Conservation (phyloP, 73 alveolate species). For the Paramecium octaurelia region DNA sequence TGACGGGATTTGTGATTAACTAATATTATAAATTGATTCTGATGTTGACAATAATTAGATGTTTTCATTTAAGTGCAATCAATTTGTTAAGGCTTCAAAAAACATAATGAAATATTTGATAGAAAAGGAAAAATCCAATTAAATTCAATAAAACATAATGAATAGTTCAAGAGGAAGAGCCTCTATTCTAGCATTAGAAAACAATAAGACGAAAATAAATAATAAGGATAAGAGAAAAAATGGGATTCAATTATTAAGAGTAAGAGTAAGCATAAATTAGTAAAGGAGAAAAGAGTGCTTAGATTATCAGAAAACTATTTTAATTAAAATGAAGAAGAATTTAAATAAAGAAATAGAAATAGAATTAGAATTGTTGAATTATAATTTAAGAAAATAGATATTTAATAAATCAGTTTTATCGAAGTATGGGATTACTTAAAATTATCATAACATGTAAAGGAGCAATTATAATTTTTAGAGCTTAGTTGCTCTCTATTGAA, state of each 20-base stretch:
- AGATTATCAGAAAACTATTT: background rate
- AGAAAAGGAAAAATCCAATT: background rate
- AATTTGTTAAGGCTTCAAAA: background rate
- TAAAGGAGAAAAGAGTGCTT: background rate
- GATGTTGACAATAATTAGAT: background rate
- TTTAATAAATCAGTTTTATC: background rate
- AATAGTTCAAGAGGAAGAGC: constrained; percentile 44
- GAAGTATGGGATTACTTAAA: constrained; percentile 42
- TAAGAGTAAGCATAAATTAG: background rate
- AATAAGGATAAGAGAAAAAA: background rate
- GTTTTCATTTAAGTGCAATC: background rate
- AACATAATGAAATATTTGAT: background rate
- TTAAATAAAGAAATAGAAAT: constrained; percentile 27
- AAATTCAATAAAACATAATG: background rate
- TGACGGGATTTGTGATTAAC: background rate
- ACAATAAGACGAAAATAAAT: background rate
- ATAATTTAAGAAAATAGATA: background rate
- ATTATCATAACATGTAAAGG: background rate
- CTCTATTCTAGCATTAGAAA: constrained; percentile 16
- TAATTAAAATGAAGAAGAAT: background rate
- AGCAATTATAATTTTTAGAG: background rate
- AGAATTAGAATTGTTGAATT: background rate
- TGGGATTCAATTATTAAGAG: background rate
- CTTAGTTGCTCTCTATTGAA: background rate
- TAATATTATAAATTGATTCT: background rate